Evolutionary conservation across 2,329 filamentous ascomycete genomes (phyloP).

Genomic region (Diaporthe ampelina): DNA sequence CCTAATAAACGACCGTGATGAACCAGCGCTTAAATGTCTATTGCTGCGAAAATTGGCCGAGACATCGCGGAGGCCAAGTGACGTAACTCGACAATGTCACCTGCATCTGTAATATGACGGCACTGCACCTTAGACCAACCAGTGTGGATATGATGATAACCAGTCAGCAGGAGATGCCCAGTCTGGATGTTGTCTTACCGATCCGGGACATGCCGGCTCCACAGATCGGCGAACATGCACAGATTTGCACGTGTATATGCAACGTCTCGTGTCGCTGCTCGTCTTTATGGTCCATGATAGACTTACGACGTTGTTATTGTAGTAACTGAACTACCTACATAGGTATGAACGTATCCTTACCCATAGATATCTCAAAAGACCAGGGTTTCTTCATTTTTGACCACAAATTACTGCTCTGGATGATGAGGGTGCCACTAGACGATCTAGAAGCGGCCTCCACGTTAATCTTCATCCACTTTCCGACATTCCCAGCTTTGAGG

Average conservation of each 20-base stretch:
- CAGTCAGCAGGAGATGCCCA: constrained; percentile 1
- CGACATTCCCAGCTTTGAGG: constrained; percentile 43
- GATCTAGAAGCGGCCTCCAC: neutral
- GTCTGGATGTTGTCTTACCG: neutral
- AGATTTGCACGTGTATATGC: neutral
- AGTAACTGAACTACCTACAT: too few relatives aligned
- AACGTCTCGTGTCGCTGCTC: neutral
- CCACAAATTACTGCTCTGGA: neutral
- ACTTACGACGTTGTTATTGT: neutral
- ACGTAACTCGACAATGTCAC: neutral
- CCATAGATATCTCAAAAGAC: too few relatives aligned
- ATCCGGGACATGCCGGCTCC: neutral
- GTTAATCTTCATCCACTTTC: neutral
- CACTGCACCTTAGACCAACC: too few relatives aligned
- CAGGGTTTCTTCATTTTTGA: too few relatives aligned
- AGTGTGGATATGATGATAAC: too few relatives aligned
- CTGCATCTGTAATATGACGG: neutral
- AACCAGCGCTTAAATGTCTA: neutral
- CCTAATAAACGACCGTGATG: neutral
- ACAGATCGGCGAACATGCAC: neutral
- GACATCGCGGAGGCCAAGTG: neutral
- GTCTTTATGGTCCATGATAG: neutral
- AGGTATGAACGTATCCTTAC: neutral
- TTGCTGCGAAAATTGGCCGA: neutral
- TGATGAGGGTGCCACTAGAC: too few relatives aligned